These are phyloP conservation scores for Plasmodium berghei DNA, from an alignment of 169 alveolate species.

Conservation along the genomic window DNA sequence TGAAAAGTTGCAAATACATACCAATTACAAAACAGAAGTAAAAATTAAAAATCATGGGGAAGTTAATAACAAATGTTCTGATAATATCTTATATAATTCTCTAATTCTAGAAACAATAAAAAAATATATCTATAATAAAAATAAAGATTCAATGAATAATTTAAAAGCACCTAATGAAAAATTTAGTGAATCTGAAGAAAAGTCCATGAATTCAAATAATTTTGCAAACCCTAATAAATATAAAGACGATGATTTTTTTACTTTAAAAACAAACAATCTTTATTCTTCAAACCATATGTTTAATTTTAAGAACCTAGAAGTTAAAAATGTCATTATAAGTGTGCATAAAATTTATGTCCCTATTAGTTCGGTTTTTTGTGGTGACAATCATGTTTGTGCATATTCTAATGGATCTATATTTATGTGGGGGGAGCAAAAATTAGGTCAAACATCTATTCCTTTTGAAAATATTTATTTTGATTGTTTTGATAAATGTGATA, in stretches of 20 bases:
- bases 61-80: conserved; percentile 38
- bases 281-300: conserved; percentile 68
- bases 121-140: conserved; percentile 42
- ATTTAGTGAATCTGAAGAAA: conserved; percentile 38
- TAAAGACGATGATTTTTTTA: conserved; percentile 50
- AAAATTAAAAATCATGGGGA: conserved; percentile 37
- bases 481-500: conserved; percentile 20
- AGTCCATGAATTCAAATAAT: conserved; percentile 32
- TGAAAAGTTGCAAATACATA: conserved; percentile 69
- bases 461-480: conserved; percentile 68
- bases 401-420: conserved; percentile 73
- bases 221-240: conserved; percentile 25
- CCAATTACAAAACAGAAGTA: conserved; percentile 67
- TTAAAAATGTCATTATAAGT: conserved; percentile 61
- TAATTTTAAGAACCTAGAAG: conserved; percentile 62
- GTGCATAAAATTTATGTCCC: conserved; percentile 73
- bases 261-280: conserved; percentile 58
- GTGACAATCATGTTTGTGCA: conserved; percentile 73
- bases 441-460: conserved; percentile 74
- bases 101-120: conserved; percentile 54
- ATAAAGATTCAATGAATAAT: conserved; percentile 42
- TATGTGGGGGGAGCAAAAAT: conserved; percentile 75
- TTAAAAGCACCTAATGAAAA: conserved; percentile 35
- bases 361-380: conserved; percentile 68
- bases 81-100: conserved; percentile 63